These are phyloP conservation scores for Phlegmacium glaucopus DNA, from an alignment of 768 basidiomycete species.

Conservation along the genomic window DNA sequence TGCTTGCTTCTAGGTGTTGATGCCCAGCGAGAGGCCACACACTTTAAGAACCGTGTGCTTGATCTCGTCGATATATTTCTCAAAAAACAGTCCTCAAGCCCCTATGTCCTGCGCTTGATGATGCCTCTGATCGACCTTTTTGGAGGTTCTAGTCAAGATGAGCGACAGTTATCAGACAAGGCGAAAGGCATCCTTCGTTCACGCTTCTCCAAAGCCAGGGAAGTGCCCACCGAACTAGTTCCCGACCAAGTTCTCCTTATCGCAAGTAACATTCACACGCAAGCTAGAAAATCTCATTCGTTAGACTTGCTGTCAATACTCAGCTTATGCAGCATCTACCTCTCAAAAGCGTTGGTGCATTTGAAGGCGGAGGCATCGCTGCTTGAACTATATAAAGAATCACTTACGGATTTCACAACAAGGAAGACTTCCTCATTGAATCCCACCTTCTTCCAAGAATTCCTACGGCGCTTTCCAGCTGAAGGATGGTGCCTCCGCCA, in stretches of 20 bases:
- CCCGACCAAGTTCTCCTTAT: conserved; percentile 41
- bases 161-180: conserved; percentile 88
- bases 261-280: conserved; percentile 62
- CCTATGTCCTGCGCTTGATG: conserved; percentile 63
- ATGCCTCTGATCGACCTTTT: conserved; percentile 77
- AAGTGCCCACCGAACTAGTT: conserved; percentile 48
- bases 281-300: conserved; percentile 65
- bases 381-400: conserved; percentile 55
- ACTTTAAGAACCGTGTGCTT: conserved; percentile 95
- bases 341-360: conserved; percentile 48
- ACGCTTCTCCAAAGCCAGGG: conserved; percentile 74
- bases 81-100: conserved; percentile 73
- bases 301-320: conserved; percentile 62
- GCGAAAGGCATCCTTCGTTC: conserved; percentile 74
- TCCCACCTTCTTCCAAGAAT: conserved; percentile 73
- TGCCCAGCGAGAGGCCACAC: conserved; percentile 83
- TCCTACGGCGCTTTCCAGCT: conserved; percentile 60
- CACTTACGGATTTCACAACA: conserved; percentile 71
- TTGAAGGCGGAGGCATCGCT: conserved; percentile 43
- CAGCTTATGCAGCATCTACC: conserved; percentile 67
- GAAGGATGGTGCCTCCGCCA: conserved; percentile 64
- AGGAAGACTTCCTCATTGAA: conserved; percentile 80
- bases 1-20: conserved; percentile 43
- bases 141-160: conserved; percentile 63
- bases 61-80: conserved; percentile 90